These are phyloP conservation scores for Claviceps maximensis DNA, from an alignment of 2,329 filamentous ascomycete species.

Conservation along the genomic window DNA sequence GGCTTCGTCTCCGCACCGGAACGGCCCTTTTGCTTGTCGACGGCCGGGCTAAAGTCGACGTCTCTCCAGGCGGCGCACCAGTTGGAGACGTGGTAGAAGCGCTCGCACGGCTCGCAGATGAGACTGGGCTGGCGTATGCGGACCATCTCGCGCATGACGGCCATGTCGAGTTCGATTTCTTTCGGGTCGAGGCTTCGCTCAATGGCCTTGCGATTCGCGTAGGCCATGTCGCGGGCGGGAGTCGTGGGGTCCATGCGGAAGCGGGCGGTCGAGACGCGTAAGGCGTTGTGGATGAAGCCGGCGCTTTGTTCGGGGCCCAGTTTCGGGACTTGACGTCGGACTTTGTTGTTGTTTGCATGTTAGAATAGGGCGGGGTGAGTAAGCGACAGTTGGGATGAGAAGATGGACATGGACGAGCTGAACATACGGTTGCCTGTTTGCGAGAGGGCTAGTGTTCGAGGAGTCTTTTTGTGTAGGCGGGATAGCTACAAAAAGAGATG, in stretches of 20 bases:
- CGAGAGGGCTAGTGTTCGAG: not conserved
- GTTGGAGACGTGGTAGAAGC: not conserved
- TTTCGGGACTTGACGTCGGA: not conserved
- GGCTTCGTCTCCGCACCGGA: not conserved
- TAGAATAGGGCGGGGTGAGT: not conserved
- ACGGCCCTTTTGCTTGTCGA: not conserved
- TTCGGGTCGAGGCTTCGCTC: not conserved
- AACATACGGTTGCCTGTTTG: constrained; percentile 2
- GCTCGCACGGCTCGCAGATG: constrained; percentile 2
- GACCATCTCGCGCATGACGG: not conserved
- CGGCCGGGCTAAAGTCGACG: constrained; percentile 1
- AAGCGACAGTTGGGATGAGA: not conserved
- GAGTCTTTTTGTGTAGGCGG: constrained; percentile 1
- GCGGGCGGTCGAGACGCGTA: not conserved
- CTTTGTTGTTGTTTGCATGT: not conserved
- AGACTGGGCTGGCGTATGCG: not conserved
- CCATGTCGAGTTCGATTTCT: not conserved
- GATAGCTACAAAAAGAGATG: not conserved
- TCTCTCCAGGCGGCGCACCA: constrained; percentile 4
- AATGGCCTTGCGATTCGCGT: constrained; percentile 1
- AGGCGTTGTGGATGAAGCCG: constrained; percentile 2
- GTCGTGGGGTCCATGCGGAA: not conserved
- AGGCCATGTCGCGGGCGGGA: constrained; percentile 1
- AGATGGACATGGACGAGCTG: not conserved
- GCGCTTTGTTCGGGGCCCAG: not conserved